These are phyloP conservation scores for Saussurea involucrata DNA, from an alignment of 129 eudicot species.

Conservation along the genomic window DNA sequence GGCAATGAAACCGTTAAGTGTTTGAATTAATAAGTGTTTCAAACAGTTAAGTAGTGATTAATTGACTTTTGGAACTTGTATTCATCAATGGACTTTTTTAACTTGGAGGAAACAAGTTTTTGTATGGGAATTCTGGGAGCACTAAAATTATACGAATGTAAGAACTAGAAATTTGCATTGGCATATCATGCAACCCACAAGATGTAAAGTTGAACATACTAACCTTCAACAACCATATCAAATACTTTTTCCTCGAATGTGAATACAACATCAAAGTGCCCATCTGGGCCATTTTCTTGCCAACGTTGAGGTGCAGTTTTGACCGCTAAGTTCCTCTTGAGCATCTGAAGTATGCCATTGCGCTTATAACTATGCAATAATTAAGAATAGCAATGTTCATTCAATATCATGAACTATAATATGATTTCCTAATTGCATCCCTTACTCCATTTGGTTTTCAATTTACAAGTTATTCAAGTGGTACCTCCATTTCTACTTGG, in stretches of 20 bases:
- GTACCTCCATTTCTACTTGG: background rate
- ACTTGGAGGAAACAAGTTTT: background rate
- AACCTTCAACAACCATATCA: constrained; percentile 90
- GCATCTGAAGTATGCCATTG: constrained; percentile 86
- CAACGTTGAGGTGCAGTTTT: constrained; percentile 80
- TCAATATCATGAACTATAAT: background rate
- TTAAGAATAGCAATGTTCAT: constrained; percentile 18
- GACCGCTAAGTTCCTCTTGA: constrained; percentile 75
- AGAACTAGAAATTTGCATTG: background rate
- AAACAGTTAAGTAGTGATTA: background rate
- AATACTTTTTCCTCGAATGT: constrained; percentile 91
- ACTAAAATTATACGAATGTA: background rate
- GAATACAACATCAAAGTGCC: constrained; percentile 75
- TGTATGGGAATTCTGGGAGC: background rate
- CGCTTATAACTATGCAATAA: constrained; percentile 54
- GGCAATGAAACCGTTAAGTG: background rate
- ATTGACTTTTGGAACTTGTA: background rate
- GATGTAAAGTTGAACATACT: constrained; percentile 10
- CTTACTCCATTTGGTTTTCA: background rate
- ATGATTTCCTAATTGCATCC: background rate
- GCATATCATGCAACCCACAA: background rate
- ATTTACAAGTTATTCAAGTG: background rate
- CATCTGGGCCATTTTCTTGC: constrained; percentile 88
- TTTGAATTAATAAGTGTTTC: too few species aligned
- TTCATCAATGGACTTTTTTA: background rate